Percentiles rank a stretch among this genome's conserved stretches.
Evolutionary conservation across 129 eudicot genomes (phyloP).

Genomic region (carrot (Daucus carota)): DNA sequence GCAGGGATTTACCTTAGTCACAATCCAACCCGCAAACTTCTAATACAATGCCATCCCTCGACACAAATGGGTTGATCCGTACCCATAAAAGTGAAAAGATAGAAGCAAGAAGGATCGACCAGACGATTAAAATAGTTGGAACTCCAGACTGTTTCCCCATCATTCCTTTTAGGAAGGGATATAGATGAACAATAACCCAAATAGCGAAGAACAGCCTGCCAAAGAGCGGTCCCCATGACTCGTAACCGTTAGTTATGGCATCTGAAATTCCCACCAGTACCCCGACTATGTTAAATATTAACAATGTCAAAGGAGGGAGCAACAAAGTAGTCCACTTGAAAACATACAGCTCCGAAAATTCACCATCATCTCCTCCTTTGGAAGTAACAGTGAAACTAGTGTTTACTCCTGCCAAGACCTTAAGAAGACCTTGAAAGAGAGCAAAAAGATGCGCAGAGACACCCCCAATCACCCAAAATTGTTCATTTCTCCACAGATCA

Average conservation of each 20-base stretch:
- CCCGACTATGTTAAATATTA: constrained; percentile 20
- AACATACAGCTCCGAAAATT: constrained; percentile 22
- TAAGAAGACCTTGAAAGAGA: constrained; percentile 25
- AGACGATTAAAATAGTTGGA: constrained; percentile 21
- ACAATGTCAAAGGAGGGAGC: constrained; percentile 24
- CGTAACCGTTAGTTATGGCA: constrained; percentile 25
- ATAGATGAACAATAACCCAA: constrained; percentile 29
- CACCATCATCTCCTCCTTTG: constrained; percentile 27
- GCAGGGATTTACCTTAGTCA: neutral
- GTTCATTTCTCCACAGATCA: constrained; percentile 26
- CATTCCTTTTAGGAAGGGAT: constrained; percentile 29
- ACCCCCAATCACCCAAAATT: constrained; percentile 31
- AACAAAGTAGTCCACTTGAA: constrained; percentile 25
- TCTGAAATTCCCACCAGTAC: constrained; percentile 22
- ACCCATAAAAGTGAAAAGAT: constrained; percentile 29
- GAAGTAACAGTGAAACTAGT: constrained; percentile 27
- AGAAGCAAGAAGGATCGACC: constrained; percentile 27
- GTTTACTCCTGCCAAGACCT: constrained; percentile 27
- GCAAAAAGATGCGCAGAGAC: constrained; percentile 26
- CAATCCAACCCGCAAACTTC: constrained; percentile 27
- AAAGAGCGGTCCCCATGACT: constrained; percentile 18
- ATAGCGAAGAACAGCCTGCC: constrained; percentile 22
- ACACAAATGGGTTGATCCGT: constrained; percentile 18
- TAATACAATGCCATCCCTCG: constrained; percentile 24
- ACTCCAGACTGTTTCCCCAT: constrained; percentile 24